Conservation (phyloP, 768 basidiomycete genomes). For the Coprinopsis strossmayeri region DNA sequence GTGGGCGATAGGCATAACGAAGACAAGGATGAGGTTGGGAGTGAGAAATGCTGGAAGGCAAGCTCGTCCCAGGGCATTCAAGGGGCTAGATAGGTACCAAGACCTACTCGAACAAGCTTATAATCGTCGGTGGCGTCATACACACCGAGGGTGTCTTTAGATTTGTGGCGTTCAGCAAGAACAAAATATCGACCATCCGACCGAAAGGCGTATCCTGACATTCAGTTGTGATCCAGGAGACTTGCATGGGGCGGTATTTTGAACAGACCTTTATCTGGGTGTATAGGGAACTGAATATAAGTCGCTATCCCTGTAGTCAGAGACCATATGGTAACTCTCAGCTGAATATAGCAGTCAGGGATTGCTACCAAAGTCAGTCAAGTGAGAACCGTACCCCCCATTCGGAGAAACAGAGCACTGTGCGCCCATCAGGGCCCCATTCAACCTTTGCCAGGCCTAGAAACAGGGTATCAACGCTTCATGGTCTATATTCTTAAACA, state of each 20-base stretch:
- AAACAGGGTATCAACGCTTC: slow-evolving; percentile 11
- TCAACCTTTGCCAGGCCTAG: slow-evolving; percentile 75
- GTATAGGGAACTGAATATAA: slow-evolving; percentile 81
- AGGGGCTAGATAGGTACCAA: not conserved
- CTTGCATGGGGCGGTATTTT: not conserved
- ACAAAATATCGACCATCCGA: slow-evolving; percentile 80
- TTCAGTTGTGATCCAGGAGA: not conserved
- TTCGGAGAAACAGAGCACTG: slow-evolving; percentile 84
- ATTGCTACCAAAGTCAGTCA: slow-evolving; percentile 1
- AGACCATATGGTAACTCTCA: slow-evolving; percentile 85
- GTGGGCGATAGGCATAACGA: slow-evolving; percentile 72
- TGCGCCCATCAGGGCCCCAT: slow-evolving; percentile 85
- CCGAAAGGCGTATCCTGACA: slow-evolving; percentile 58
- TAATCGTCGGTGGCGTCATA: slow-evolving; percentile 72
- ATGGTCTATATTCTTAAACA: too few relatives aligned
- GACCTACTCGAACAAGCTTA: slow-evolving; percentile 63
- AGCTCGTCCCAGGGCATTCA: not conserved
- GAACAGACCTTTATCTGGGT: slow-evolving; percentile 65
- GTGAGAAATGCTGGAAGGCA: slow-evolving; percentile 64
- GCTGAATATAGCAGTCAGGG: slow-evolving; percentile 33
- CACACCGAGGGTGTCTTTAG: slow-evolving; percentile 80
- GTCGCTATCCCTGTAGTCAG: slow-evolving; percentile 67
- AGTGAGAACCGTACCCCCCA: slow-evolving; percentile 68
- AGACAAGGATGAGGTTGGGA: slow-evolving; percentile 67
- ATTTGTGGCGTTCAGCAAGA: slow-evolving; percentile 84